Conservation (phyloP, 148 eudicot species). For the Rhododendron mucronatum region DNA sequence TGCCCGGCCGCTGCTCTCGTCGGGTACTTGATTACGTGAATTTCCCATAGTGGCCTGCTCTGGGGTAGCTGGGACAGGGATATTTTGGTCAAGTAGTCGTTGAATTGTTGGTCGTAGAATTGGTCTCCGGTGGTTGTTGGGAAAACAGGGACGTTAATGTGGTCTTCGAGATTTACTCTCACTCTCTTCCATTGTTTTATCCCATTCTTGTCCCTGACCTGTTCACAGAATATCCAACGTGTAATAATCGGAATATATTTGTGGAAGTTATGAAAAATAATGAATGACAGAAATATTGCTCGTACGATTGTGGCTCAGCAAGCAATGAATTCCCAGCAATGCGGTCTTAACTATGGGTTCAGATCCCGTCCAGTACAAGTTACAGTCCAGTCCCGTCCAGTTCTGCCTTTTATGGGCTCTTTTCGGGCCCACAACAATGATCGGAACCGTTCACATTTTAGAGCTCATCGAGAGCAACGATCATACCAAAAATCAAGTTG, state of each 20-base stretch:
- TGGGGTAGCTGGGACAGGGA: conserved; percentile 50
- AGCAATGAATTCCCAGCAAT: neutral
- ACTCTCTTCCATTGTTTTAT: conserved; percentile 70
- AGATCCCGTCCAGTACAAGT: too few species aligned
- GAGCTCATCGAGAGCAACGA: too few species aligned
- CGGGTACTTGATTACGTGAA: conserved; percentile 60
- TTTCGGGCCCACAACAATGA: too few species aligned
- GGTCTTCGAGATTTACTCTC: conserved; percentile 56
- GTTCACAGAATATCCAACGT: neutral
- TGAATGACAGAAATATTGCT: neutral
- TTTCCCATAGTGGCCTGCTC: conserved; percentile 68
- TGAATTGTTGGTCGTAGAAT: conserved; percentile 38
- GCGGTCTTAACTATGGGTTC: too few species aligned
- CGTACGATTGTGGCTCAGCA: neutral
- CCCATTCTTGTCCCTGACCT: conserved; percentile 57
- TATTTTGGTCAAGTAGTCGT: conserved; percentile 55
- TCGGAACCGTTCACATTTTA: too few species aligned
- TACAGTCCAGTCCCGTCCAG: too few species aligned
- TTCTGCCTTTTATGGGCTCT: too few species aligned
- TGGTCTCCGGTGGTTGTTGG: conserved; percentile 16
- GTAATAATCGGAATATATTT: neutral
- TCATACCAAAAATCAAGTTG: too few species aligned
- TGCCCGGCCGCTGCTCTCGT: conserved; percentile 63
- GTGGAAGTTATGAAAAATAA: neutral
- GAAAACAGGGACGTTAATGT: conserved; percentile 41